These are phyloP conservation scores for Lavandula angustifolia DNA, from an alignment of 257 asterid species.

Conservation along the genomic window DNA sequence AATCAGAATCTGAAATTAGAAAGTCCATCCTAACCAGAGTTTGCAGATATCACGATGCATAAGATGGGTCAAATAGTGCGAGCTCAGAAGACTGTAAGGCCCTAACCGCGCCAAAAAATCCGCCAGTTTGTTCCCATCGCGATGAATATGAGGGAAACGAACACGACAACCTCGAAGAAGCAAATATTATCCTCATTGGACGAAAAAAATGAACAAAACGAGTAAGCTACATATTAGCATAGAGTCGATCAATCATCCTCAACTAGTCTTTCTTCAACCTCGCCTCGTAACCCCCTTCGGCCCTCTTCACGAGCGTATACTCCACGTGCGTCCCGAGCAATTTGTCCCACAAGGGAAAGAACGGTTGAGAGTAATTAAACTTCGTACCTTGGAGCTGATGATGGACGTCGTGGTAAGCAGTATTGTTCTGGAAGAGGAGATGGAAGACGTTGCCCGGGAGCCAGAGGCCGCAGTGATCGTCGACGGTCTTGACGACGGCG, in stretches of 20 bases:
- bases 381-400: conserved; percentile 88
- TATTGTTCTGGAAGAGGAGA: conserved; percentile 64
- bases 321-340: conserved; percentile 75
- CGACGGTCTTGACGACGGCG: conserved; percentile 77
- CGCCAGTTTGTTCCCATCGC: no score
- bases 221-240: conserved; percentile 27
- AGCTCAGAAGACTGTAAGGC: no score
- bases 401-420: conserved; percentile 88
- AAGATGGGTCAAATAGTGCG: no score
- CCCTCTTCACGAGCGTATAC: conserved; percentile 58
- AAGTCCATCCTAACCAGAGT: no score
- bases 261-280: conserved; percentile 56
- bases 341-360: conserved; percentile 88
- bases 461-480: conserved; percentile 93
- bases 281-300: conserved; percentile 89
- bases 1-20: no score
- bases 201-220: conserved; percentile 34
- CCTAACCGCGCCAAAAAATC: no score
- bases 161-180: no score
- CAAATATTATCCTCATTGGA: conserved; percentile 25
- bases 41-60: no score
- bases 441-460: conserved; percentile 87
- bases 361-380: conserved; percentile 85
- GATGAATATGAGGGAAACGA: no score
- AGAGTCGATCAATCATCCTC: conserved; percentile 25